These are phyloP conservation scores for Brachypodium distachyon DNA, from an alignment of 202 grass and related monocot species.

Conservation along the genomic window DNA sequence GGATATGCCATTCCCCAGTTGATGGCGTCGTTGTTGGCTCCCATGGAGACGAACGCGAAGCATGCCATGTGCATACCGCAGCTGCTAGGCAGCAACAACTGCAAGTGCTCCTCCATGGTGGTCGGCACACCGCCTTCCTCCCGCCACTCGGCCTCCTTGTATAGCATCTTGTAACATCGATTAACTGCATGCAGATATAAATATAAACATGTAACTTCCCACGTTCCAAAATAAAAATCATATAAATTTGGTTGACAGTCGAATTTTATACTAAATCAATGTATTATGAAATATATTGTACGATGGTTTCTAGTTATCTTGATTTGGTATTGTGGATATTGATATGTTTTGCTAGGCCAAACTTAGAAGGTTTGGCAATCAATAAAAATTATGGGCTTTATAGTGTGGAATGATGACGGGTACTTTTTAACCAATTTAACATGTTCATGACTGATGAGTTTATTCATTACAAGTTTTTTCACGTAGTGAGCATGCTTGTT, in stretches of 20 bases:
- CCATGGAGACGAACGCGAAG: background rate
- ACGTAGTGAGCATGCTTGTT: slow-evolving; percentile 5
- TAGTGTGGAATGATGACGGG: too few species aligned
- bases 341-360: too few species aligned
- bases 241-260: too few species aligned
- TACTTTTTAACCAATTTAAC: too few species aligned
- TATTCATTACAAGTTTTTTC: slow-evolving; percentile 14
- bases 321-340: too few species aligned
- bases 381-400: too few species aligned
- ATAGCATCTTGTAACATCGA: background rate
- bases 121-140: background rate
- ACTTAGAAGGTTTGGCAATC: too few species aligned
- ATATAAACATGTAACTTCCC: too few species aligned
- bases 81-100: background rate
- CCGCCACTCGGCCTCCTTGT: slow-evolving; percentile 2
- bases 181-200: background rate
- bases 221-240: too few species aligned
- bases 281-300: too few species aligned
- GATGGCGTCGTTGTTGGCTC: background rate
- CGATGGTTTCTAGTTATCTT: too few species aligned
- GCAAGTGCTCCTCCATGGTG: slow-evolving; percentile 1
- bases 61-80: background rate
- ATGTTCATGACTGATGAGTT: background rate
- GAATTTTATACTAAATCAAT: too few species aligned
- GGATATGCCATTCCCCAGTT: background rate